A percentile compares a stretch with the other conserved stretches of the same genome.
These are phyloP conservation scores for Mixia osmundae DNA, from an alignment of 1,284 basidiomycete species.

Conservation along the genomic window DNA sequence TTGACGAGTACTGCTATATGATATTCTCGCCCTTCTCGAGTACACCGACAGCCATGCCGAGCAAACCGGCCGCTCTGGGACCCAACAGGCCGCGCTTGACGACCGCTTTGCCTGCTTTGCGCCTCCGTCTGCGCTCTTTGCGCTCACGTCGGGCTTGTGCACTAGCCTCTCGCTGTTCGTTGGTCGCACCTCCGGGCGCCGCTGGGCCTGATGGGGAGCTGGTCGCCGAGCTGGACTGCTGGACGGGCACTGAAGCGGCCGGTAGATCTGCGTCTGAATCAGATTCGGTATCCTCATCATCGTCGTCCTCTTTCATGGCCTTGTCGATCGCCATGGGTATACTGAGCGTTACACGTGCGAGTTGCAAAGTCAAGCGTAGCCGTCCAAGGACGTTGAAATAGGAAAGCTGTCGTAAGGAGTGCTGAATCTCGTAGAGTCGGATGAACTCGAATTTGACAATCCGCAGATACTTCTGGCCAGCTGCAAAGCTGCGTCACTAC, in stretches of 20 bases:
- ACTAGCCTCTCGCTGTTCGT: neutral
- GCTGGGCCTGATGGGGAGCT: no score
- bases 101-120: conserved; percentile 4
- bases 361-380: conserved; percentile 45
- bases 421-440: conserved; percentile 51
- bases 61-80: conserved; percentile 12
- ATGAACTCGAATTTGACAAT: conserved; percentile 46
- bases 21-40: conserved; percentile 15
- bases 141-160: conserved; percentile 1
- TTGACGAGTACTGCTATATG: no score
- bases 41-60: conserved; percentile 14
- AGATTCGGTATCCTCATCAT: conserved; percentile 3
- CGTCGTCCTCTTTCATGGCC: conserved; percentile 28
- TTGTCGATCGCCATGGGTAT: conserved; percentile 52
- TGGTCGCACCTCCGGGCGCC: conserved; percentile 3
- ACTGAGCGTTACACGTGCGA: conserved; percentile 52
- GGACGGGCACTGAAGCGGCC: neutral
- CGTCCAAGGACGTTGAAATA: conserved; percentile 59
- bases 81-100: conserved; percentile 12
- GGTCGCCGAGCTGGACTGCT: neutral
- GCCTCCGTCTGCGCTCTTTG: conserved; percentile 8
- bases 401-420: conserved; percentile 43
- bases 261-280: neutral
- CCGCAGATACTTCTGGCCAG: conserved; percentile 51
- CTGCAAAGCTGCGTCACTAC: conserved; percentile 22